These are phyloP conservation scores for Diplosphaera chodatii DNA, from an alignment of 139 green algal species.

Conservation along the genomic window DNA sequence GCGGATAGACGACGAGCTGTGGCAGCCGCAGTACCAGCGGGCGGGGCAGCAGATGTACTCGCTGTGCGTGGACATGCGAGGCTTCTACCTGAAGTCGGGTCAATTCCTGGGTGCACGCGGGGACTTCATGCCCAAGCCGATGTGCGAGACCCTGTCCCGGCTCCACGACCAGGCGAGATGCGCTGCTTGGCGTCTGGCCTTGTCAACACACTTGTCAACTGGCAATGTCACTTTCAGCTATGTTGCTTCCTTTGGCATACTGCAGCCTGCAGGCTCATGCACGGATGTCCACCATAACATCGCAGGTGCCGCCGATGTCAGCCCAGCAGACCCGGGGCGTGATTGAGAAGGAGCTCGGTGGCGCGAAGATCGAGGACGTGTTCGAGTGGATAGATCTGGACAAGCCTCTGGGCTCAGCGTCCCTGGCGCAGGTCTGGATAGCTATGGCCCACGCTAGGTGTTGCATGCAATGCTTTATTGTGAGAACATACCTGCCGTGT, in stretches of 20 bases:
- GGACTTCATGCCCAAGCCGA: conserved; percentile 83
- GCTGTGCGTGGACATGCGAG: conserved; percentile 69
- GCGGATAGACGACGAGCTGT: conserved; percentile 49
- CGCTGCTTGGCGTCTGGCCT: too few relatives aligned
- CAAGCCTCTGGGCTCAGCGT: conserved; percentile 76
- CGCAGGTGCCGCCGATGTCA: conserved; percentile 62
- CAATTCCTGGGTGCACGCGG: conserved; percentile 81
- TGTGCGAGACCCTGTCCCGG: conserved; percentile 69
- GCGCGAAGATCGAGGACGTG: conserved; percentile 51
- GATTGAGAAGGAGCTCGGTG: conserved; percentile 64
- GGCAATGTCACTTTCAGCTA: too few relatives aligned
- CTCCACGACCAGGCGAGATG: conserved; percentile 75
- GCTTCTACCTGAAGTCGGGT: conserved; percentile 87
- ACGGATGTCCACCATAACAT: too few relatives aligned
- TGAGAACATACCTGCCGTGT: too few relatives aligned
- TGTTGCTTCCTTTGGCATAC: too few relatives aligned
- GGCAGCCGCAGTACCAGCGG: conserved; percentile 62
- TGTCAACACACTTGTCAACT: too few relatives aligned
- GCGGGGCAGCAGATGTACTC: conserved; percentile 74
- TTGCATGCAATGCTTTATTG: too few relatives aligned
- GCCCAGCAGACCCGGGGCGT: conserved; percentile 26
- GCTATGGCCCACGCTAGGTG: too few relatives aligned
- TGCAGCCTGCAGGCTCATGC: neutral
- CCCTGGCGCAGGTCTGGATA: conserved; percentile 89
- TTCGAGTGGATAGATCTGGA: conserved; percentile 92